Base-by-base conservation (phyloP, 2,329 filamentous ascomycete species). In the Xylariaceae sp. region DNA sequence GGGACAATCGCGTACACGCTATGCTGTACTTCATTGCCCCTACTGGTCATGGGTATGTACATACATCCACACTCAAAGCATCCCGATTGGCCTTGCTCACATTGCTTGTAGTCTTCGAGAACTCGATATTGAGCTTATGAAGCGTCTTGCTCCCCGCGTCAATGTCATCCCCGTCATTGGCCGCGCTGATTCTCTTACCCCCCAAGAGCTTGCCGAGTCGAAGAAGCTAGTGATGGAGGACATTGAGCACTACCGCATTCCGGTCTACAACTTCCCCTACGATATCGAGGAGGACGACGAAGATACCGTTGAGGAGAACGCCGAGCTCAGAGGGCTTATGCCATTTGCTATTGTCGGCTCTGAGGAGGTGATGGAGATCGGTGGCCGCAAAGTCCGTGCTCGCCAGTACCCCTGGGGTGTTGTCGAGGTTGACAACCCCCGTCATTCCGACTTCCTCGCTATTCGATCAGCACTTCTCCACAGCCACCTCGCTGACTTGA, bases 171-270 rank as follows among this genome's bases (percentile, higher is more conserved):
- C 94, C 65, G 94, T 99, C 70, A 97, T 99, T 75, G 94, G 94
- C 73, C 96, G 97, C 77, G 94, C 94, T 74, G 94, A 99, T 76
- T 96, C 94, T 18, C 88, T 99, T 64, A 99, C 94, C 58, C 94
- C 94, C 45, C 88, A 90, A 68, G 94, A 99, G 80, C 84, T 99
- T 65, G 94, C 94, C 68, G 94, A 99, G 79, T 97, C 93, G 68
- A 99, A 99, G 87, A 99, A 97, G 84, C 85, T 99, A 63, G 92
- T 99, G 73, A 99, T 99, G 94, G 94, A 99, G 82, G 94, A 99
- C 75, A 99, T 99, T 70, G 94, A 99, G 80, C 94, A 99, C 79
- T 99, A 99, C 82, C 89, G 94, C 74, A 99, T 99, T 70, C 94
- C 94, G 51, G 93, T 99, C 67, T 99, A 99, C 85, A 99, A 99